phyloP scores from a whole-genome alignment of 2,329 filamentous ascomycete species.

The Dactylellina leptospora region DNA sequence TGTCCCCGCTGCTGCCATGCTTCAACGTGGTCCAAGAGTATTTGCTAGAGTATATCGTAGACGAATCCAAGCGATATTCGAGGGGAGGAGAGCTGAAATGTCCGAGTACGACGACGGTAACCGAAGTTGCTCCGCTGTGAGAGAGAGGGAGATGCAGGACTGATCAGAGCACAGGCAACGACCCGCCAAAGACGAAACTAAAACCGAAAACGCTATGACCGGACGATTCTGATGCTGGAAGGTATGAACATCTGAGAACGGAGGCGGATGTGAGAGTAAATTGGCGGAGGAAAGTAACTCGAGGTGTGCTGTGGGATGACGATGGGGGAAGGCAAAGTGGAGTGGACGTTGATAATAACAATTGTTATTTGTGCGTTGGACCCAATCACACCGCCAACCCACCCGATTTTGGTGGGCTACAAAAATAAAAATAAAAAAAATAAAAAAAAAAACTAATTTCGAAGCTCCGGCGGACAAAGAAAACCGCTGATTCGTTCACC shows the following conservation, averaged over 20 bases:
- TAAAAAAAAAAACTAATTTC: constrained; percentile 1
- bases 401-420: constrained; percentile 22
- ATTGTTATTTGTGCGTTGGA: constrained; percentile 21
- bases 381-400: constrained; percentile 29
- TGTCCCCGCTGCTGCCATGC: constrained; percentile 42
- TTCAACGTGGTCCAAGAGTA: constrained; percentile 33
- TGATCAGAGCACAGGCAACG: constrained; percentile 7
- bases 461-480: too few relatives aligned
- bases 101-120: constrained; percentile 30
- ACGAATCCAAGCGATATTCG: too few relatives aligned
- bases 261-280: neutral
- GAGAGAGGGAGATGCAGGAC: neutral
- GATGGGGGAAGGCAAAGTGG: constrained; percentile 34
- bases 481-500: too few relatives aligned
- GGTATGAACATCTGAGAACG: constrained; percentile 20
- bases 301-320: constrained; percentile 34
- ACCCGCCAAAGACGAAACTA: neutral
- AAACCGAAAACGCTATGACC: too few relatives aligned
- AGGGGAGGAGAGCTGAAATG: constrained; percentile 17
- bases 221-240: constrained; percentile 25
- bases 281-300: too few relatives aligned
- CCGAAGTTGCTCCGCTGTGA: constrained; percentile 28
- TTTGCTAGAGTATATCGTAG: constrained; percentile 15
- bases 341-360: constrained; percentile 27
- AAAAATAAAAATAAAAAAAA: constrained; percentile 19